Evolutionary conservation across 176 grass and related monocot genomes (phyloP), one percentile per base, ranked within the genome.

Genomic region (Saccharum officinarum): DNA sequence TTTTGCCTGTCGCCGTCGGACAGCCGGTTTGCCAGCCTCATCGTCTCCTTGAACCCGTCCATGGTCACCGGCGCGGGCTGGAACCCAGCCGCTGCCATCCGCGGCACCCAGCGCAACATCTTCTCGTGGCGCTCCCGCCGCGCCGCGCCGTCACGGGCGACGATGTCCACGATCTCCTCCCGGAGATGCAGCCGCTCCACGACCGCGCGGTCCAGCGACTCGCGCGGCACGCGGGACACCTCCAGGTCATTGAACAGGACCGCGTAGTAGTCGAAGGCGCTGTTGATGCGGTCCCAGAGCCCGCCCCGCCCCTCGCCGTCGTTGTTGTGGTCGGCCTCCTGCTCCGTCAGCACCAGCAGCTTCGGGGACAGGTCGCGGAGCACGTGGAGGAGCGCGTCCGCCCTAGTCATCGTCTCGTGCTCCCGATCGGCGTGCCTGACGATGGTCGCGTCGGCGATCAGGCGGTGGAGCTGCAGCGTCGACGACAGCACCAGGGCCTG

Each of bases 311-410:
- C 69, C 9, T 41, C 38, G 0, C 66, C 42, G 8, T 90, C 42
- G 8, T 92, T 90, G 83, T 94, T 97, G 88, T 94, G 92, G 73
- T 85, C 75, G 3, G 95, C 85, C 41, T 94, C 92, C 79, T 94
- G 90, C 83, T 97, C 90, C 4, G 90, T 94, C 74, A 97, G 12
- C 26, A 94, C 69, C 73, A 90, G 39, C 50, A 97, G 41, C 82
- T 90, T 97, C 7, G 92, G 95, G 47, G 70, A 67, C 36, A 87
- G 66, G 14, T 44, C 71, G 13, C 30, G 49, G 6, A 97, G 83
- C 10, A 70, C 33, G 4, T 10, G 52, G n/a, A 97, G 88, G 40
- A 97, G 70, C 41, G 64, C 75, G 46, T 94, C 89, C 3, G 86
- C 77, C 63, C 42, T 86, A 3, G 33, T 37, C 33, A 69, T 5